phyloP scores from a whole-genome alignment of 1,139 yeast genomes.

The Candida glucosophila region DNA sequence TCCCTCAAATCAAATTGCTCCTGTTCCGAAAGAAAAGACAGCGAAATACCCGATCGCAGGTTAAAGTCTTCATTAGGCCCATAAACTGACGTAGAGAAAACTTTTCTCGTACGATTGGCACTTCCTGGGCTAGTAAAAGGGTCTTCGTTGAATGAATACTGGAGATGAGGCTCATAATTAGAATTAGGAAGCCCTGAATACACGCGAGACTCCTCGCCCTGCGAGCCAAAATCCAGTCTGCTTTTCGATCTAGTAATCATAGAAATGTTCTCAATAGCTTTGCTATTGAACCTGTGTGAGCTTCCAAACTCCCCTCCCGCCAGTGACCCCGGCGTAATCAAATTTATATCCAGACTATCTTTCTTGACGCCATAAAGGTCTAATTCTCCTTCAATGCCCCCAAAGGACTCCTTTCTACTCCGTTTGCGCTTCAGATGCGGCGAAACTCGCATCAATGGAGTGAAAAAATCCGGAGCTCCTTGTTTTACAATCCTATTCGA shows the following conservation, averaged over 20 bases:
- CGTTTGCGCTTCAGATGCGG: conserved; percentile 17
- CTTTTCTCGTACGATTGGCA: no score
- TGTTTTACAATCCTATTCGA: conserved; percentile 30
- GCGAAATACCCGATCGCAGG: no score
- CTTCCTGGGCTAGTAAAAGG: no score
- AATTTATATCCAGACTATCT: conserved; percentile 6
- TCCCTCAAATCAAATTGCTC: no score
- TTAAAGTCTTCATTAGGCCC: no score
- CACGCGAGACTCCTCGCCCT: no score
- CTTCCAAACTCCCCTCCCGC: conserved; percentile 9
- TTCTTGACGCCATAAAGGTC: conserved; percentile 7
- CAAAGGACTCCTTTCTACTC: conserved; percentile 6
- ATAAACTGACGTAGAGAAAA: no score
- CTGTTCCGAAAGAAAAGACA: no score
- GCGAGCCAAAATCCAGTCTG: no score
- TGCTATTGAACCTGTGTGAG: conserved; percentile 21
- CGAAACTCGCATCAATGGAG: conserved; percentile 39
- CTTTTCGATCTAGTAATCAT: conserved; percentile 15
- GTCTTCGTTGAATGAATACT: no score
- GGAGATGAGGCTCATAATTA: no score
- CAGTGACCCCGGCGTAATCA: conserved; percentile 17
- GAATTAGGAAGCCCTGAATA: no score
- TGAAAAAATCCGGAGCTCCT: conserved; percentile 40
- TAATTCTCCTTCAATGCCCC: conserved; percentile 3
- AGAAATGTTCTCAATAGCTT: conserved; percentile 29